Conservation (phyloP, 805 yeast genomes). For the Saccharomycopsis sp. region DNA sequence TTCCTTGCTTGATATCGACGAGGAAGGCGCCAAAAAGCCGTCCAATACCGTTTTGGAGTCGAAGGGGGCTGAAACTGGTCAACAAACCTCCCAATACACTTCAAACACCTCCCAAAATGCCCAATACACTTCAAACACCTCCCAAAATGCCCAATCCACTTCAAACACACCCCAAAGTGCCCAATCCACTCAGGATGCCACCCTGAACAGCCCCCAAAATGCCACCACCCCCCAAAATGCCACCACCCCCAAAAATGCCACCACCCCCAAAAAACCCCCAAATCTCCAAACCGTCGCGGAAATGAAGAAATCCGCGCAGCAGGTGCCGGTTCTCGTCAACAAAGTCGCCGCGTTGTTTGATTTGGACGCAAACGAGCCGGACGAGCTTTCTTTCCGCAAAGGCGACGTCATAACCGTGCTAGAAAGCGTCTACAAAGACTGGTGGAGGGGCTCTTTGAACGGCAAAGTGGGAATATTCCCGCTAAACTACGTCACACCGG, state of each 20-base stretch:
- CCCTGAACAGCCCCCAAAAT: neutral
- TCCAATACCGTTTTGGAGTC: too few species aligned
- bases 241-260: neutral
- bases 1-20: neutral
- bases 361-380: constrained; percentile 67
- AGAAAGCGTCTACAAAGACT: constrained; percentile 82
- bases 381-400: constrained; percentile 76
- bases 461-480: constrained; percentile 88
- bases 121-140: too few species aligned
- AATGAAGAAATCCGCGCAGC: constrained; percentile 16
- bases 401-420: constrained; percentile 85
- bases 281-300: constrained; percentile 15
- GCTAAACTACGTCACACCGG: constrained; percentile 76
- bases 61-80: too few species aligned
- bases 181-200: neutral
- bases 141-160: too few species aligned
- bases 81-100: too few species aligned
- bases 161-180: neutral
- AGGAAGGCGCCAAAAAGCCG: too few species aligned
- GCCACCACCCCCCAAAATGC: neutral
- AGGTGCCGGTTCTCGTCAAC: constrained; percentile 34
- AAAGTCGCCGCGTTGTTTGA: constrained; percentile 83
- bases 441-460: constrained; percentile 86
- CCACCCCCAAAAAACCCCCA: neutral
- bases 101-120: too few species aligned